A percentile compares a stretch with the other conserved stretches of the same genome.
These are phyloP conservation scores for Boletus coccyginus DNA, from an alignment of 768 basidiomycete genomes.

Conservation along the genomic window DNA sequence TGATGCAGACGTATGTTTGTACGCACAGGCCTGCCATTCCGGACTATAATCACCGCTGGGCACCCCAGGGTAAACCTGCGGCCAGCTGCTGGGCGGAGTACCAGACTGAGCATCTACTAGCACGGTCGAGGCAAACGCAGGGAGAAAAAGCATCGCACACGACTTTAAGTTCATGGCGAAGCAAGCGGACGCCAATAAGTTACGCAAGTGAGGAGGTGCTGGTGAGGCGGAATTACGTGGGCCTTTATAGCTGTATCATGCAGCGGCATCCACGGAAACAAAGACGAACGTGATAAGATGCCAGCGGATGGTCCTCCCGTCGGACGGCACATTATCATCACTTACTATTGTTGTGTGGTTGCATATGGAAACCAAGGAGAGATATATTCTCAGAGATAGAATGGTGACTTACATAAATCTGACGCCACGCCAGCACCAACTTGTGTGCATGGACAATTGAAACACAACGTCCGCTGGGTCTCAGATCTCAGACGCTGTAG, in stretches of 20 bases:
- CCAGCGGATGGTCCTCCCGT: neutral
- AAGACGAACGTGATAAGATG: no score
- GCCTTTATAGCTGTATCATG: constrained; percentile 8
- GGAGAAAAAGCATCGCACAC: constrained; percentile 5
- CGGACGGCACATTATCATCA: constrained; percentile 7
- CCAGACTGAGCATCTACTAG: constrained; percentile 23
- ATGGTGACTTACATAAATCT: no score
- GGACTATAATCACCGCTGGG: constrained; percentile 48
- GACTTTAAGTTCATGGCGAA: constrained; percentile 21
- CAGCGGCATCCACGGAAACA: neutral
- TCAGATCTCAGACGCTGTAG: no score
- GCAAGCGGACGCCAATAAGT: constrained; percentile 1
- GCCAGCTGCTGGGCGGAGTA: constrained; percentile 33
- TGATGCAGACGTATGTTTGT: neutral
- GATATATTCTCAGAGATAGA: no score
- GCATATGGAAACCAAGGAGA: neutral
- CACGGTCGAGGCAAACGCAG: neutral
- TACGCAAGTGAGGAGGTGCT: neutral
- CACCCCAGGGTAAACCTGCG: constrained; percentile 43
- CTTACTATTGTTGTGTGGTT: neutral
- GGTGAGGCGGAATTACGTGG: neutral
- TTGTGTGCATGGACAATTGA: no score
- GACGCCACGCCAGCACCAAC: no score
- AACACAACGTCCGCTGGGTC: no score
- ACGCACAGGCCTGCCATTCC: constrained; percentile 62